phyloP scores from a whole-genome alignment of 2,329 filamentous ascomycete genomes.

The Phialemonium atrogriseum region DNA sequence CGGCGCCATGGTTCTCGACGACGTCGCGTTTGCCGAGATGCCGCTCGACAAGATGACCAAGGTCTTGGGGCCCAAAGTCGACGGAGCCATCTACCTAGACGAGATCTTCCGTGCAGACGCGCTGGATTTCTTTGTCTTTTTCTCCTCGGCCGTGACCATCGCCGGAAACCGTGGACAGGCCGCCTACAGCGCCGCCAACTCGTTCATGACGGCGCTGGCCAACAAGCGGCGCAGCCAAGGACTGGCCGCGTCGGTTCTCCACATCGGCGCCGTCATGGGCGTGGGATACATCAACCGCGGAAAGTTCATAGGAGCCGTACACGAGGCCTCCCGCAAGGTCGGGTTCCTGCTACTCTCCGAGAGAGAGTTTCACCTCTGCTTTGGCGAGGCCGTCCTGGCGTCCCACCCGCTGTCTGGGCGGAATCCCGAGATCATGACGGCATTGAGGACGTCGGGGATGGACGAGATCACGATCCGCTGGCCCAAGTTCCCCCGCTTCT shows the following conservation, averaged over 20 bases:
- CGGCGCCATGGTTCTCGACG: slow-evolving; percentile 28
- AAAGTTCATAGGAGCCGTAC: neutral
- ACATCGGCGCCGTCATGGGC: slow-evolving; percentile 23
- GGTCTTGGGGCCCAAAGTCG: slow-evolving; percentile 22
- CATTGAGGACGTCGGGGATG: slow-evolving; percentile 3
- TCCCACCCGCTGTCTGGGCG: slow-evolving; percentile 5
- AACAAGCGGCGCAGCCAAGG: slow-evolving; percentile 22
- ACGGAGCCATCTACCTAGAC: slow-evolving; percentile 20
- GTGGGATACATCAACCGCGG: slow-evolving; percentile 20
- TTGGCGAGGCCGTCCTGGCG: slow-evolving; percentile 9
- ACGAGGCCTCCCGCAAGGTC: neutral
- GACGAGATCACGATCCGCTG: slow-evolving; percentile 1
- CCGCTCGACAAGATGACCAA: slow-evolving; percentile 11
- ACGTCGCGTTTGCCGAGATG: slow-evolving; percentile 16
- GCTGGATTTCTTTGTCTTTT: slow-evolving; percentile 27
- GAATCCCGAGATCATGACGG: slow-evolving; percentile 7
- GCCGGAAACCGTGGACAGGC: slow-evolving; percentile 22
- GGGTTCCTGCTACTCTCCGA: neutral
- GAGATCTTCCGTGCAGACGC: slow-evolving; percentile 15
- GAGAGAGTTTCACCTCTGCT: slow-evolving; percentile 1
- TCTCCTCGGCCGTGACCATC: slow-evolving; percentile 17
- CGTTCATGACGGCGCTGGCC: slow-evolving; percentile 25
- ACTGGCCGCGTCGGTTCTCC: slow-evolving; percentile 21
- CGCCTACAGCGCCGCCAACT: slow-evolving; percentile 33
- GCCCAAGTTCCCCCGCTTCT: slow-evolving; percentile 1